Percentiles rank a stretch among this genome's conserved stretches.
Evolutionary conservation across 1,284 basidiomycete genomes (phyloP).

Genomic region (Microstroma glucosiphilum): DNA sequence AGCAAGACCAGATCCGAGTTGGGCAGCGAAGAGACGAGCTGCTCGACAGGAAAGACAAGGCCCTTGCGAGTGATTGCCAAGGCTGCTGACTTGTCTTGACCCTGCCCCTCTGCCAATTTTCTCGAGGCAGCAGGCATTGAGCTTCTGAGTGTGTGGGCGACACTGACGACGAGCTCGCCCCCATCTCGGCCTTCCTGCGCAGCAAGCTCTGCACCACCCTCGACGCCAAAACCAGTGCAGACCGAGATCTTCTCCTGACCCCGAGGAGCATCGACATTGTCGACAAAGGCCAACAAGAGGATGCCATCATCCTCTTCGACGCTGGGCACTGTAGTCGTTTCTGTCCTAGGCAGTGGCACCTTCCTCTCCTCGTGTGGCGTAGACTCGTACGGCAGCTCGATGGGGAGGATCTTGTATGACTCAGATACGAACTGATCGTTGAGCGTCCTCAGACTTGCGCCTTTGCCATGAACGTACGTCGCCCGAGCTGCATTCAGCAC

Average conservation of each 20-base stretch:
- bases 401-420: slow-evolving; percentile 30
- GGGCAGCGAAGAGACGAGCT: slow-evolving; percentile 60
- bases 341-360: slow-evolving; percentile 31
- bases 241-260: slow-evolving; percentile 58
- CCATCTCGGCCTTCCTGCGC: slow-evolving; percentile 35
- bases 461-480: slow-evolving; percentile 8
- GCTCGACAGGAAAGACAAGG: slow-evolving; percentile 55
- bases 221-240: slow-evolving; percentile 62
- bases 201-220: slow-evolving; percentile 28
- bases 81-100: slow-evolving; percentile 24
- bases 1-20: slow-evolving; percentile 59
- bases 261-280: slow-evolving; percentile 39
- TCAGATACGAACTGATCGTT: slow-evolving; percentile 20
- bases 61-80: slow-evolving; percentile 50
- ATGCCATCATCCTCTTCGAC: slow-evolving; percentile 52
- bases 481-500: slow-evolving; percentile 28
- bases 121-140: slow-evolving; percentile 27
- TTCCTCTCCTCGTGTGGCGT: slow-evolving; percentile 26
- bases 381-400: slow-evolving; percentile 45
- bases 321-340: slow-evolving; percentile 16
- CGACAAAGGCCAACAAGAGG: slow-evolving; percentile 62
- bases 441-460: not conserved
- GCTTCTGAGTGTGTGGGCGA: slow-evolving; percentile 61
- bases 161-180: slow-evolving; percentile 57
- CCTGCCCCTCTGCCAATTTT: slow-evolving; percentile 25